A percentile compares a stretch with the other conserved stretches of the same genome.
Conservation (phyloP, 2,329 filamentous ascomycete species). For the Sporothrix pallida region DNA sequence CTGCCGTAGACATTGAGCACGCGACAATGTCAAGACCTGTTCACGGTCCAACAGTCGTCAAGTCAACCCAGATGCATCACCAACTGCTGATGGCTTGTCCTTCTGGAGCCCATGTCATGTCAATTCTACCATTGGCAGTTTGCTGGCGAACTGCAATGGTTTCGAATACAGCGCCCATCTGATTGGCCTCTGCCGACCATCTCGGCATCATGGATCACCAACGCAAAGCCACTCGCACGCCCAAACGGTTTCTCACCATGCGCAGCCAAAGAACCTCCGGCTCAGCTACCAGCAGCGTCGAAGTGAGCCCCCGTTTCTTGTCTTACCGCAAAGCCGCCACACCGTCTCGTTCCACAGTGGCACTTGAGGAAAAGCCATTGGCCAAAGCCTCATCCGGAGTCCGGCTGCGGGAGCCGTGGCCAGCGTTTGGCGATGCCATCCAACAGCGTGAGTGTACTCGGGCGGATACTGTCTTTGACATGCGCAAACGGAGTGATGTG, state of each 20-base stretch:
- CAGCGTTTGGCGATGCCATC: constrained; percentile 14
- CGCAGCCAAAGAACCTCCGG: neutral
- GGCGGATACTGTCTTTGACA: constrained; percentile 1
- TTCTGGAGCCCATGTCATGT: too few relatives aligned
- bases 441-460: neutral
- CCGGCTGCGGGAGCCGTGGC: constrained; percentile 10
- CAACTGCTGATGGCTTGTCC: neutral
- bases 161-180: neutral
- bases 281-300: constrained; percentile 25
- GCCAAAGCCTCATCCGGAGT: neutral
- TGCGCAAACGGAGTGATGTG: neutral
- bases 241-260: neutral
- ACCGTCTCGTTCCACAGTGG: neutral
- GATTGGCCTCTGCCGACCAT: neutral
- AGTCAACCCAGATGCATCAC: constrained; percentile 19
- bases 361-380: neutral
- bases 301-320: neutral
- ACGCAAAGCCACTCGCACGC: neutral
- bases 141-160: neutral
- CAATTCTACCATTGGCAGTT: neutral
- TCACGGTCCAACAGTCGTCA: constrained; percentile 29
- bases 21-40: neutral
- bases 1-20: too few relatives aligned
- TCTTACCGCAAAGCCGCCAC: constrained; percentile 1
- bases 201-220: constrained; percentile 18